Base-by-base conservation (phyloP, 768 basidiomycete species). In the Boletus rubroflammeus region DNA sequence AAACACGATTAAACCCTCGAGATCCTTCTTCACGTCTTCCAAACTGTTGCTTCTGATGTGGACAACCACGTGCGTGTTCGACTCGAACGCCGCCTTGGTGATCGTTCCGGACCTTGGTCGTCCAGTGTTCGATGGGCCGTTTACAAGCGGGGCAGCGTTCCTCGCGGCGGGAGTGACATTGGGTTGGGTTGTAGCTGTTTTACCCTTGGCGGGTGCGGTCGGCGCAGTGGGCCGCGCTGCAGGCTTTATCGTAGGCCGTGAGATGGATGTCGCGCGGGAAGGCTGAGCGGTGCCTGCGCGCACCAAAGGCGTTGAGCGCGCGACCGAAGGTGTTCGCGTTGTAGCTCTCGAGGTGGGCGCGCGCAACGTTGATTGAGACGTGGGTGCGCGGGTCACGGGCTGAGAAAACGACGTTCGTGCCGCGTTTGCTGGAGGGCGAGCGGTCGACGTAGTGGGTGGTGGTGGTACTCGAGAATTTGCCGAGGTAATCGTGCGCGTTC, bases 1-100 rank as follows among this genome's bases (percentile, higher is more conserved):
- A 21, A 72, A 64, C 38, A 70, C 66, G 59, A 69, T 55, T 39
- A 66, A 47, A 17, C 60, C 65, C 41, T 71, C 66, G 26, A 71
- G 67, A 15, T 62, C 61, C 48, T 67, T 71, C 56, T 64, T 70
- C 47, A 68, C 66, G 26, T 66, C 64, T 50, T 63, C 63, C 35
- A 71, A n/a, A 36, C 67, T 59, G 7, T 55, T 65, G 31, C 51
- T 69, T 41, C 58, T 36, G 2, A 62, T 53, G 15, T 60, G 59
- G 17, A 59, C 34, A 9, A 44, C 59, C 26, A 56, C 29, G 41
- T 65, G 68, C 3, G 57, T 53, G 41, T 65, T 63, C 15, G 63
- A 54, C 39, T 63, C 61, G 32, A 65, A 63, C n/a, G 44, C 61
- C 3, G 44, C 63, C 26, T 52, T 65, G 40, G 61, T 63, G 29